A percentile compares a stretch with the other conserved stretches of the same genome.
Evolutionary conservation across 257 asterid genomes (phyloP).

Genomic region (Fraxinus excelsior): DNA sequence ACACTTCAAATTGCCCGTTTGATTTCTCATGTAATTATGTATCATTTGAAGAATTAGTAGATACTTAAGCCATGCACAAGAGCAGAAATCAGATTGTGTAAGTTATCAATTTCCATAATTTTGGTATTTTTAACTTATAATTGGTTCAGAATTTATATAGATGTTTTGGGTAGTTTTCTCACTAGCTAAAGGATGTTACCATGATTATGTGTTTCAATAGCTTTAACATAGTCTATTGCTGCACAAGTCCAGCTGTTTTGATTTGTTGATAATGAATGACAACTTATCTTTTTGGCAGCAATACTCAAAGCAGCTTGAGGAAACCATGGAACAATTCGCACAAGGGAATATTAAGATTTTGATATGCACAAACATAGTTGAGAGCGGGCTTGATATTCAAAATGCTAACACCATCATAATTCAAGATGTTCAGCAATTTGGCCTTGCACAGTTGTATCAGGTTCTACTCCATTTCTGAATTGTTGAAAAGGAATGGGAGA

Average conservation of each 20-base stretch:
- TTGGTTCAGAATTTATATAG: background rate
- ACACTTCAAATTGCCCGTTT: background rate
- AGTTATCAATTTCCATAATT: background rate
- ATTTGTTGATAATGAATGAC: slow-evolving; percentile 22
- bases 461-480: slow-evolving; percentile 39
- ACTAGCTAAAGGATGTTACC: slow-evolving; percentile 3
- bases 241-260: slow-evolving; percentile 15
- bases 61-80: background rate
- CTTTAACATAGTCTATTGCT: slow-evolving; percentile 18
- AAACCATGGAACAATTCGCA: slow-evolving; percentile 90
- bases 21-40: background rate
- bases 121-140: background rate
- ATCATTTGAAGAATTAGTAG: background rate
- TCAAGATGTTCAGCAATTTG: slow-evolving; percentile 97
- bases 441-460: slow-evolving; percentile 98
- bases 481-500: background rate
- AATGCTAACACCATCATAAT: slow-evolving; percentile 89
- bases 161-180: background rate
- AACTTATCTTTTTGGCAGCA: slow-evolving; percentile 58
- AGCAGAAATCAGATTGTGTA: background rate
- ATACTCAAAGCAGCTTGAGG: slow-evolving; percentile 94
- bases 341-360: slow-evolving; percentile 77
- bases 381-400: slow-evolving; percentile 98
- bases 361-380: slow-evolving; percentile 95
- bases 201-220: slow-evolving; percentile 8